phyloP scores from a whole-genome alignment of 2,329 filamentous ascomycete species.

The Aquanectria penicillioides region DNA sequence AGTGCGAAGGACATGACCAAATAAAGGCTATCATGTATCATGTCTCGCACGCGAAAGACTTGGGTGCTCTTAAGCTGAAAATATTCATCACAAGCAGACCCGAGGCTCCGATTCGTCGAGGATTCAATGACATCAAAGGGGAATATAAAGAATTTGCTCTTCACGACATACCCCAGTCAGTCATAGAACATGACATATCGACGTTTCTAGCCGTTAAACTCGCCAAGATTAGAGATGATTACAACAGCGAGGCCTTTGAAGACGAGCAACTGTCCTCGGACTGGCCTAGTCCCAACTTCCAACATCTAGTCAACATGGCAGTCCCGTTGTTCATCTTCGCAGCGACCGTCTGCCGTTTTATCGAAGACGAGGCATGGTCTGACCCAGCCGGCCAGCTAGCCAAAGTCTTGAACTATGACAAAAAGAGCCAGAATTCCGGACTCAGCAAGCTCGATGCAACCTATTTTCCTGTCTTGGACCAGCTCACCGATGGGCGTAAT shows the following conservation, averaged over 20 bases:
- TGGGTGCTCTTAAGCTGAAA: neutral
- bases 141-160: slow-evolving; percentile 42
- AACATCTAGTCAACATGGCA: slow-evolving; percentile 39
- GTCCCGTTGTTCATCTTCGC: slow-evolving; percentile 50
- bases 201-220: slow-evolving; percentile 46
- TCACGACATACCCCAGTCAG: slow-evolving; percentile 44
- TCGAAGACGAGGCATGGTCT: too few relatives aligned
- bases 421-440: too few relatives aligned
- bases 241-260: slow-evolving; percentile 22
- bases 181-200: slow-evolving; percentile 50
- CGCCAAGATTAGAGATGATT: slow-evolving; percentile 37
- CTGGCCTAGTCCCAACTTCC: slow-evolving; percentile 19
- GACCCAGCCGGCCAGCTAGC: slow-evolving; percentile 29
- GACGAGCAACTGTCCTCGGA: neutral
- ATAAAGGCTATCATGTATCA: too few relatives aligned
- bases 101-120: slow-evolving; percentile 48
- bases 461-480: slow-evolving; percentile 29
- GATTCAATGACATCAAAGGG: slow-evolving; percentile 43
- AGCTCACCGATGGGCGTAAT: neutral
- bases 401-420: slow-evolving; percentile 2
- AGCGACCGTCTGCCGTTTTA: slow-evolving; percentile 45
- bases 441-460: slow-evolving; percentile 24
- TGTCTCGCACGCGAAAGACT: too few relatives aligned
- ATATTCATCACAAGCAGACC: slow-evolving; percentile 38
- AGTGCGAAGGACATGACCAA: too few relatives aligned